Percentiles rank a stretch among this genome's conserved stretches.
phyloP scores from a whole-genome alignment of 495 filamentous ascomycete species.

The Talaromyces ruber region DNA sequence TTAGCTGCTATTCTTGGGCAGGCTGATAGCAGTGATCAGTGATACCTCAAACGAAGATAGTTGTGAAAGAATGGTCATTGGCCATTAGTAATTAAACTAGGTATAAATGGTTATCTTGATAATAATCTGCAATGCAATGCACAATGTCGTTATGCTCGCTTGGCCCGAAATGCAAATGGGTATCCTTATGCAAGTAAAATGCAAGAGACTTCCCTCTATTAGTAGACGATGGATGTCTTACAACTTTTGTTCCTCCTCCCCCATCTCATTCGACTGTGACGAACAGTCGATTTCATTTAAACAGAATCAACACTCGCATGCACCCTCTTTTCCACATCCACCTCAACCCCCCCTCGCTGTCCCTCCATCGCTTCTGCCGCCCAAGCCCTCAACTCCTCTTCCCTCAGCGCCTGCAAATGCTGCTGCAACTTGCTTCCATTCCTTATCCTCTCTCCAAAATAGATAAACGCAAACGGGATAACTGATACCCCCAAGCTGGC shows the following conservation, averaged over 20 bases:
- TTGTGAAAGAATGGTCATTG: not conserved
- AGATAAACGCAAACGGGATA: constrained; percentile 29
- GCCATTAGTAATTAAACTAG: not conserved
- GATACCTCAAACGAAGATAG: not conserved
- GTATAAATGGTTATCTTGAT: not conserved
- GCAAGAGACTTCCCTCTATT: not conserved
- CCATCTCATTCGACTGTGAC: too few species aligned
- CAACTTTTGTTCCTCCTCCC: not conserved
- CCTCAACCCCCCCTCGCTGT: not conserved
- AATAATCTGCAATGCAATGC: not conserved
- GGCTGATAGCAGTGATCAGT: not conserved
- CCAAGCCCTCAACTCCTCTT: constrained; percentile 12
- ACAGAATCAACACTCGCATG: not conserved
- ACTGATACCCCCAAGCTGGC: constrained; percentile 23
- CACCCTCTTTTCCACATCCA: not conserved
- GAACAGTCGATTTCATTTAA: not conserved
- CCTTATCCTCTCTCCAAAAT: constrained; percentile 25
- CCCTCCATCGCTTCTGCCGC: not conserved
- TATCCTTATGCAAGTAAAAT: not conserved
- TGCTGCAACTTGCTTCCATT: constrained; percentile 28
- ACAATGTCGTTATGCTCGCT: not conserved
- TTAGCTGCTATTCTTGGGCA: constrained; percentile 12
- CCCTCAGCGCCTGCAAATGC: constrained; percentile 27
- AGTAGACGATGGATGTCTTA: not conserved
- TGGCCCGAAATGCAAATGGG: not conserved